Base-by-base conservation (phyloP, 1,284 basidiomycete genomes). In the Cryptococcus maquisensis region DNA sequence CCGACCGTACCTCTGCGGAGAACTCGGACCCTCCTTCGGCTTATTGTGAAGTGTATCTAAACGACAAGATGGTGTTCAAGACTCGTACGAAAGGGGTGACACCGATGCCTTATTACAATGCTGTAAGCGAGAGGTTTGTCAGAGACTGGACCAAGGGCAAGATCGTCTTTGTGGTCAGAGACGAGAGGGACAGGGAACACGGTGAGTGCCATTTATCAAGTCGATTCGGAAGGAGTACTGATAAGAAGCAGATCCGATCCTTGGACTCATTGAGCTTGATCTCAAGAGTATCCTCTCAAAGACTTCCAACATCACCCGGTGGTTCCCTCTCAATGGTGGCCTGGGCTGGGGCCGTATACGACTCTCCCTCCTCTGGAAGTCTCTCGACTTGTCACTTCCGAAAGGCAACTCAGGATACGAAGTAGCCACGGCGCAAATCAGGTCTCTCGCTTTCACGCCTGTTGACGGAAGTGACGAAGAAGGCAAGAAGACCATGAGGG, bases 171-270 rank as follows among this genome's bases (percentile, higher is more conserved):
- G 78, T 93, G n/a, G 81, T 82, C 1, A 75, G 79, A 18, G 83
- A 88, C 56, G 90, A 94, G 54, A 75, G 77, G 4, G 76, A 89
- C 8, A 95, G 92, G 92, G 81, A 86, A 65, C 73, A 74, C 60
- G 73, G 72, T 63, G 43, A 55, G 63, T 52, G 8, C 36, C 39
- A 21, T 35, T 51, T 13, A 24, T 38, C 4, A 18, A 18, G n/a
- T n/a, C 28, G n/a, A 18, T 16, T 10, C 16, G 18, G 45, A 53
- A 47, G 58, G 48, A 56, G 28, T 3, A 26, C 7, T 26, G 26
- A 32, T 39, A 43, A 13, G 16, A 47, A 6, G 6, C 45, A 72
- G 69, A 75, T 62, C 71, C 73, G 13, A 73, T 73, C 21, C 58
- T 73, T 13, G 75, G 71, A 9, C 44, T 75, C 10, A 68, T 74